Evolutionary conservation across 192 early-diverging fungal genomes (phyloP), one percentile per base, ranked within the genome.

Genomic region (Backusella liffmaniae): DNA sequence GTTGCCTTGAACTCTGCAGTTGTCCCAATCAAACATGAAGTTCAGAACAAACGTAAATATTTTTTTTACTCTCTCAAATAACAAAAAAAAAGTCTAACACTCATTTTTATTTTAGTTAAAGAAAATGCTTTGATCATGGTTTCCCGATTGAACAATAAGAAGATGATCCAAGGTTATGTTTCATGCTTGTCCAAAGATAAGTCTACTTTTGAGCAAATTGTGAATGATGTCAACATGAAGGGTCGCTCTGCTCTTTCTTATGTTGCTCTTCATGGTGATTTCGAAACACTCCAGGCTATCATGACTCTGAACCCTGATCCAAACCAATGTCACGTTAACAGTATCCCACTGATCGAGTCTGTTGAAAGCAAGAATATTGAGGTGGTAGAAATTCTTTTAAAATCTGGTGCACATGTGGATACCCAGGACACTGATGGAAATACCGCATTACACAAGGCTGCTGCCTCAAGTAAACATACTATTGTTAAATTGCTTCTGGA

Each of bases 401-500:
- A 68, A 32, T 12, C 42, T 26, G 74, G 74, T 32, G 77, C 81
- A 4, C 12, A 67, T 41, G 46, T 77, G 26, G 74, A 77, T 30
- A 21, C 21, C 10, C 18, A 41, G 5, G 37, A 79, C 42, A 5
- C 10, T 16, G 36, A 41, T 1, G 80, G 78, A 53, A 72, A 51
- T 41, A 84, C 51, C 35, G 85, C 77, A 5, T 34, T 89, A 1
- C 88, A 88, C 70, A 68, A 77, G 35, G 86, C 86, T 8, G 84
- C 86, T 15, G 51, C 71, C 13, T 67, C 72, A 18, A 80, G 81
- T 46, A 87, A 84, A 46, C 73, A 67, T 34, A 70, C 67, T 15
- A 76, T 86, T 41, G 85, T 90, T 16, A 71, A 81, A 26, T 15
- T 74, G 16, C 74, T 90, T 5, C 32, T 90, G 41, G 81, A 88